Evolutionary conservation across 2,329 filamentous ascomycete genomes (phyloP), one percentile per base, ranked within the genome.

Genomic region (Alternaria sp.): DNA sequence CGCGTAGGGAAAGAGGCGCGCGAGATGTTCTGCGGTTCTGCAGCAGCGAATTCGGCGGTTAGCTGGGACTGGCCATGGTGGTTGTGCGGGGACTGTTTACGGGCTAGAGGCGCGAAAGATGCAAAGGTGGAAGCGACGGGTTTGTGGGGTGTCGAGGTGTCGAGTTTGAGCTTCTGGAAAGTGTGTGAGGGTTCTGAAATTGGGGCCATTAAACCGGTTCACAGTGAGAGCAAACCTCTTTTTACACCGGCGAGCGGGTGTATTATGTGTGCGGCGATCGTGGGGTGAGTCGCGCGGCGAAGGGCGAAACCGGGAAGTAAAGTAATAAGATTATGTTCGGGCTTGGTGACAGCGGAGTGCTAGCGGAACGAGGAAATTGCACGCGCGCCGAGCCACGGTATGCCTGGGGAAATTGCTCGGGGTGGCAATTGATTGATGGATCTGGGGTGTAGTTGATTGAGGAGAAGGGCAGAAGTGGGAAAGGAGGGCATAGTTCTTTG

Each of bases 101-200:
- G 75, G 45, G 75, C 68, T 63, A 80, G 75, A 46, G 78, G 75
- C 58, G 76, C 77, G 64, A 80, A 80, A 61, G 77, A 75, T 49
- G 63, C 63, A 63, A 65, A 80, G 66, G 77, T 74, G 50, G 79
- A 80, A 58, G 75, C 70, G 51, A 74, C 68, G 25, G 74, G 75
- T 65, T 79, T 81, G 55, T 71, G 69, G 54, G 75, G 68, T 51
- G 75, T 63, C 60, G 73, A 72, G 61, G 77, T 81, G 66, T 81
- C 75, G 75, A 81, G 71, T 68, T 76, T 80, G 69, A 81, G 78
- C 70, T 81, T 81, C 74, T 78, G 79, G 74, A 81, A 81, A 70
- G 68, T 72, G 69, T 79, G 78, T 78, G 78, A 78, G 74, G 76
- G 76, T 68, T 74, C 74, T 71, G 77, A 67, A 65, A 67, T 69